Percentiles rank a stretch among this genome's conserved stretches.
phyloP scores from a whole-genome alignment of 352 stramenopile genomes.

The Pythium graminicola region DNA sequence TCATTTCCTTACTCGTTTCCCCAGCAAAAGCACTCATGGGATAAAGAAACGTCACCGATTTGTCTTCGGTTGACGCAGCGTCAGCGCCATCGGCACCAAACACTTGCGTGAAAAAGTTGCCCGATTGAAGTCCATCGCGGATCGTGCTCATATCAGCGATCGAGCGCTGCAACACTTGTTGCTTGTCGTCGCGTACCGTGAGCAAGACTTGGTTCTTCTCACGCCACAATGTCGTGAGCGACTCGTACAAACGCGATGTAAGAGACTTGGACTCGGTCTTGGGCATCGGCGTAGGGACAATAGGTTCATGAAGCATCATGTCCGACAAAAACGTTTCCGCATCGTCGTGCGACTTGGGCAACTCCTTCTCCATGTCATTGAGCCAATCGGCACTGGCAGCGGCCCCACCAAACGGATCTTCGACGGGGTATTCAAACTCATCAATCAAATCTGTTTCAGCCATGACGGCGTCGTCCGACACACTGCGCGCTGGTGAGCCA shows the following conservation, averaged over 20 bases:
- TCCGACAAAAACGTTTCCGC: conserved; percentile 16
- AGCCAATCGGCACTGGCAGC: conserved; percentile 65
- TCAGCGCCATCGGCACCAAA: conserved; percentile 27
- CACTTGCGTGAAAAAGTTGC: conserved; percentile 57
- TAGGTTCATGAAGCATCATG: conserved; percentile 22
- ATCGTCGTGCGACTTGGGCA: conserved; percentile 6
- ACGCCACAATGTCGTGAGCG: conserved; percentile 72
- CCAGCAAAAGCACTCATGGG: conserved; percentile 71
- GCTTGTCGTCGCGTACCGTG: conserved; percentile 63
- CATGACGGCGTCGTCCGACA: conserved; percentile 20
- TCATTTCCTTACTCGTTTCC: conserved; percentile 33
- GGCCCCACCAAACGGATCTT: conserved; percentile 50
- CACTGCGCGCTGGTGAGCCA: conserved; percentile 30
- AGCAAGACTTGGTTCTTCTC: conserved; percentile 84
- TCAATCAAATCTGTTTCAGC: conserved; percentile 66
- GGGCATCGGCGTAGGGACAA: conserved; percentile 13
- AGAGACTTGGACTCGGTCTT: conserved; percentile 32
- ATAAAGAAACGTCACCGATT: conserved; percentile 81
- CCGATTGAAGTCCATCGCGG: conserved; percentile 54
- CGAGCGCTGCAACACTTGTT: conserved; percentile 60
- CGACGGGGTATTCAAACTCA: conserved; percentile 78
- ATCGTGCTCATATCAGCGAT: conserved; percentile 81
- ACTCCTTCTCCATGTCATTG: conserved; percentile 44
- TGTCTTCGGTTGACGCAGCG: conserved; percentile 24
- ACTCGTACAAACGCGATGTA: conserved; percentile 66